Evolutionary conservation across 2,329 filamentous ascomycete species (phyloP).

Genomic region (Cytospora chrysosperma): DNA sequence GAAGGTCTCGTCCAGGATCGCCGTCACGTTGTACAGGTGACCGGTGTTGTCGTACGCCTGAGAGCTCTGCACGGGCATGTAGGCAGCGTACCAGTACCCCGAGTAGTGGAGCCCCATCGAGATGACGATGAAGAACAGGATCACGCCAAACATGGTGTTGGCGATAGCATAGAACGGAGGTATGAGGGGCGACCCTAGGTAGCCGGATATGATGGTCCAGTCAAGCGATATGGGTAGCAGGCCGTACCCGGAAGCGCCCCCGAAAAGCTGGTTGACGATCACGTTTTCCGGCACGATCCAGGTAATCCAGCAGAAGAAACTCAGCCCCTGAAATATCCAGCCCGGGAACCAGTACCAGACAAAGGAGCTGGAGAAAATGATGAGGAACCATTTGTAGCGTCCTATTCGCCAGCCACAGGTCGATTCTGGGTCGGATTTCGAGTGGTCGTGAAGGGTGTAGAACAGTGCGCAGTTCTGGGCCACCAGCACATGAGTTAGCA

Average conservation of each 20-base stretch:
- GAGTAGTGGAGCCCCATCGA: constrained; percentile 60
- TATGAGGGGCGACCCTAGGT: constrained; percentile 48
- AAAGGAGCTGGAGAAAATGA: constrained; percentile 52
- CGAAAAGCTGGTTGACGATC: constrained; percentile 47
- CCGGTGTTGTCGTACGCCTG: constrained; percentile 66
- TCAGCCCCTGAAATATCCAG: constrained; percentile 51
- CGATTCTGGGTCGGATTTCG: constrained; percentile 46
- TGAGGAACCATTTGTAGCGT: constrained; percentile 63
- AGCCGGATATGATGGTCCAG: constrained; percentile 46
- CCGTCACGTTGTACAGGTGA: constrained; percentile 55
- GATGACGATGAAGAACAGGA: constrained; percentile 55
- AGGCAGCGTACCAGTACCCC: constrained; percentile 57
- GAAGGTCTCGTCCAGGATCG: constrained; percentile 55
- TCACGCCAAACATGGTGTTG: constrained; percentile 52
- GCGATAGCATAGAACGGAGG: constrained; percentile 56
- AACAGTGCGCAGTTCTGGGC: constrained; percentile 48
- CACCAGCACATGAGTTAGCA: neutral
- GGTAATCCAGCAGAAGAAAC: constrained; percentile 44
- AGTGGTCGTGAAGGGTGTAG: constrained; percentile 47
- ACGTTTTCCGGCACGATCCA: constrained; percentile 49
- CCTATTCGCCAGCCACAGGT: constrained; percentile 62
- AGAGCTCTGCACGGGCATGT: constrained; percentile 60
- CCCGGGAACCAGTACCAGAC: constrained; percentile 57
- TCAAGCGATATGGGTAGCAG: constrained; percentile 40
- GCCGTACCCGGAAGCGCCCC: constrained; percentile 40